phyloP scores from a whole-genome alignment of 257 asterid species.

The Ligustrum vulgare region DNA sequence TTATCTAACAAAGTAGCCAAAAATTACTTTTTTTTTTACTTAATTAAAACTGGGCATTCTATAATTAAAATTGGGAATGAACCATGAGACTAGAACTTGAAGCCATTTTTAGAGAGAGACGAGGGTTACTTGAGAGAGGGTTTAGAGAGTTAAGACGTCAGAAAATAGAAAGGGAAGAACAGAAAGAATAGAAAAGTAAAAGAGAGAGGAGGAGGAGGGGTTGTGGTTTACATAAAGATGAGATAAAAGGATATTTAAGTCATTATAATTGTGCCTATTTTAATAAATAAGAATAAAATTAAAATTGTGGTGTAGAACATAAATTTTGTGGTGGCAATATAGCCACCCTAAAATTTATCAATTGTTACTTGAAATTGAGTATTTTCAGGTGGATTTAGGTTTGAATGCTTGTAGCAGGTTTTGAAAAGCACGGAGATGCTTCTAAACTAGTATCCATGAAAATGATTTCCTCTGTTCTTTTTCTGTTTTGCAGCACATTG shows the following conservation, averaged over 20 bases:
- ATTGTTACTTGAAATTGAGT: slow-evolving; percentile 1
- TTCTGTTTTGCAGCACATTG: slow-evolving; percentile 68
- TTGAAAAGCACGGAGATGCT: slow-evolving; percentile 3
- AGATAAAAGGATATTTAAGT: no score
- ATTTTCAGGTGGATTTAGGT: slow-evolving; percentile 1
- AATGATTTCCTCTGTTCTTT: neutral
- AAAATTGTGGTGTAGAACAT: no score
- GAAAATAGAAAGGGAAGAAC: no score
- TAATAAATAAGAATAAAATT: no score
- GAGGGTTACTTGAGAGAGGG: slow-evolving; percentile 15
- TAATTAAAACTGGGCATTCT: slow-evolving; percentile 25
- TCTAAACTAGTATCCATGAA: slow-evolving; percentile 2
- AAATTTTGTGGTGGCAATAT: no score
- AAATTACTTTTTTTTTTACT: slow-evolving; percentile 4
- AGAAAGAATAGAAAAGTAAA: no score
- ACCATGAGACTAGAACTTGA: slow-evolving; percentile 27
- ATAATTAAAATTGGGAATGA: no score
- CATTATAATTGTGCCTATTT: no score
- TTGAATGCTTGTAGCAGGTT: slow-evolving; percentile 18
- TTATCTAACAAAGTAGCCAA: slow-evolving; percentile 2
- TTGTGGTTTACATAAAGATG: no score
- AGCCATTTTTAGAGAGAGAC: slow-evolving; percentile 15
- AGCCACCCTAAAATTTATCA: neutral
- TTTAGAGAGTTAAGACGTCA: no score
- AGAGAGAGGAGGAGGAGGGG: no score